These are phyloP conservation scores for Lecanicillium sp. DNA, from an alignment of 2,329 filamentous ascomycete genomes.

Conservation along the genomic window DNA sequence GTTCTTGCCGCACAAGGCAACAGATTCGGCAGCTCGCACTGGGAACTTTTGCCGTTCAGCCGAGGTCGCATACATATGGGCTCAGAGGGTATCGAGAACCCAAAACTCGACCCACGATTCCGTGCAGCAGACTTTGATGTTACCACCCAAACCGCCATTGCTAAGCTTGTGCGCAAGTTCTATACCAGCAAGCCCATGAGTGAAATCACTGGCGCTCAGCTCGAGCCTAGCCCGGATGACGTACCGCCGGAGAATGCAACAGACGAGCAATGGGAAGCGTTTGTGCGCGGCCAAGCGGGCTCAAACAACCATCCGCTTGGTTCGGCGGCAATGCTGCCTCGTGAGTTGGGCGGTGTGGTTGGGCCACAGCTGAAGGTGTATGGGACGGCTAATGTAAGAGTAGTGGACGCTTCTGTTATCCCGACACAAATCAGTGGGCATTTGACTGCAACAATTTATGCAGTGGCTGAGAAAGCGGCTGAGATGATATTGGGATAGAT, in stretches of 20 bases:
- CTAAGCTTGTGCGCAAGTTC: slow-evolving; percentile 20
- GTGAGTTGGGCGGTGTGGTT: slow-evolving; percentile 7
- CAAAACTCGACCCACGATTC: slow-evolving; percentile 28
- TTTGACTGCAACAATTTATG: slow-evolving; percentile 8
- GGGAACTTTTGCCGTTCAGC: slow-evolving; percentile 28
- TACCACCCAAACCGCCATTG: slow-evolving; percentile 17
- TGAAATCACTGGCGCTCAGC: slow-evolving; percentile 11
- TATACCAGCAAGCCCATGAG: slow-evolving; percentile 21
- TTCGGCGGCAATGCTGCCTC: slow-evolving; percentile 4
- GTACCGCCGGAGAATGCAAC: slow-evolving; percentile 20
- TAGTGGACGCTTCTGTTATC: slow-evolving; percentile 10
- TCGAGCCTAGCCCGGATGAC: slow-evolving; percentile 13
- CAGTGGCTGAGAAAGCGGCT: slow-evolving; percentile 7
- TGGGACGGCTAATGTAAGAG: slow-evolving; percentile 8
- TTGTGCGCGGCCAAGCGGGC: slow-evolving; percentile 11
- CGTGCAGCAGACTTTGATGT: slow-evolving; percentile 27
- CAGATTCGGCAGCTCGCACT: slow-evolving; percentile 27
- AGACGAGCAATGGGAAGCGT: slow-evolving; percentile 19
- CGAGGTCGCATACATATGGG: slow-evolving; percentile 32
- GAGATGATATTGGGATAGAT: slow-evolving; percentile 3
- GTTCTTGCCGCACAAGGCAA: slow-evolving; percentile 25
- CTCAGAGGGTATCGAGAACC: slow-evolving; percentile 23
- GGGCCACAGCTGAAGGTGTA: slow-evolving; percentile 5
- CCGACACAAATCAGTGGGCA: slow-evolving; percentile 10
- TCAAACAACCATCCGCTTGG: slow-evolving; percentile 1